phyloP scores from a whole-genome alignment of 805 yeast genomes.

The Wickerhamomyces bisporus region DNA sequence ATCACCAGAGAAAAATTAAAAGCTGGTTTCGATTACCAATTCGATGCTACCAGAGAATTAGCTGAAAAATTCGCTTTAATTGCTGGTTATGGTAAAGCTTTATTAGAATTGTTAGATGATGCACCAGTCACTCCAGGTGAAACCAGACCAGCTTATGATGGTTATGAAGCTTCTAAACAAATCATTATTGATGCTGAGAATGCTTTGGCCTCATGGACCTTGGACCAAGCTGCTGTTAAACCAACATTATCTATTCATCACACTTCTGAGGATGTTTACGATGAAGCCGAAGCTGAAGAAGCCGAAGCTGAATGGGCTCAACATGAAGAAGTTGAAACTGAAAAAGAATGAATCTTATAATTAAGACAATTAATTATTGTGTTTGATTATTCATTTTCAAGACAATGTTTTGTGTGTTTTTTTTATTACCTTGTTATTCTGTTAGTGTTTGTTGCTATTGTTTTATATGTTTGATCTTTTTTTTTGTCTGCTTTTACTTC shows the following conservation, averaged over 20 bases:
- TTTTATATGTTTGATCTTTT: not conserved
- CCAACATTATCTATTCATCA: slow-evolving; percentile 87
- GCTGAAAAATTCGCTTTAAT: slow-evolving; percentile 94
- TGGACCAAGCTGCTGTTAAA: slow-evolving; percentile 91
- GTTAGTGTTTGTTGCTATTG: not conserved
- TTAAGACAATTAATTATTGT: too few relatives aligned
- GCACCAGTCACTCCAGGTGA: slow-evolving; percentile 99
- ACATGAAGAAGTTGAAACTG: slow-evolving; percentile 12
- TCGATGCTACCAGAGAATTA: slow-evolving; percentile 90
- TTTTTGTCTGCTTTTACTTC: not conserved
- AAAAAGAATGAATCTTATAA: too few relatives aligned
- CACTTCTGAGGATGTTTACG: slow-evolving; percentile 58
- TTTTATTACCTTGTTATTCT: not conserved
- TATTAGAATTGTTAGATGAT: slow-evolving; percentile 92
- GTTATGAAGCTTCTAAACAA: slow-evolving; percentile 97
- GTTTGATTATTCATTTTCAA: too few relatives aligned
- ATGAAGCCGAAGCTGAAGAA: slow-evolving; percentile 36
- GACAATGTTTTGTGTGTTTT: not conserved
- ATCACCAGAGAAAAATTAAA: slow-evolving; percentile 97
- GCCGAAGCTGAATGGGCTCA: slow-evolving; percentile 32
- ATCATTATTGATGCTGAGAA: slow-evolving; percentile 95
- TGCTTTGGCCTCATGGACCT: slow-evolving; percentile 94
- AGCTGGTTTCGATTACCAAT: slow-evolving; percentile 96
- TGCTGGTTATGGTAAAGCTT: slow-evolving; percentile 98
- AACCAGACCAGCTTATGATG: slow-evolving; percentile 97